phyloP scores from a whole-genome alignment of 108 stramenopile genomes.

The Mediolabrus comicus region DNA sequence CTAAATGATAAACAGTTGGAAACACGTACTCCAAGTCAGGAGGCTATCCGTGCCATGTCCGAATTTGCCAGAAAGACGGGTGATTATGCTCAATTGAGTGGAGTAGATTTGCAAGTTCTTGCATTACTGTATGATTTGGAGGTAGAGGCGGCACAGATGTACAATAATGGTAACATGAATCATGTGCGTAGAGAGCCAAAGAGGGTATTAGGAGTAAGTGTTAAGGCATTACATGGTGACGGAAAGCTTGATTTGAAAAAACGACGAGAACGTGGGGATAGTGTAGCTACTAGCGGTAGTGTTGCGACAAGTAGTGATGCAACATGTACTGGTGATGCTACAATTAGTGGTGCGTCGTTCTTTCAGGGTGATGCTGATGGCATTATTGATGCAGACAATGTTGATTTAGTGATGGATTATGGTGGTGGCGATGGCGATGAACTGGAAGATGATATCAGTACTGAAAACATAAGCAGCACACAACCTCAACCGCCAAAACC shows the following conservation, averaged over 20 bases:
- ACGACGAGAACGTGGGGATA: neutral
- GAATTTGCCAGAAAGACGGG: slow-evolving; percentile 92
- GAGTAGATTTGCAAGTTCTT: slow-evolving; percentile 90
- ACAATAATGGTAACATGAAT: slow-evolving; percentile 14
- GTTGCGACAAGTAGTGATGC: slow-evolving; percentile 3
- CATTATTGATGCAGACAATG: slow-evolving; percentile 43
- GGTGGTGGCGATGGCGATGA: slow-evolving; percentile 45
- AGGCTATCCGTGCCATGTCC: slow-evolving; percentile 55
- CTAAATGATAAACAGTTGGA: slow-evolving; percentile 7
- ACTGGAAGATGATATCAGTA: slow-evolving; percentile 13
- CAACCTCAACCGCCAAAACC: slow-evolving; percentile 12
- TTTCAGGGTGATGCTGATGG: slow-evolving; percentile 38
- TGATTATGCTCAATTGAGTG: slow-evolving; percentile 81
- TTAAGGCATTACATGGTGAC: slow-evolving; percentile 41
- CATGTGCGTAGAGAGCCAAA: slow-evolving; percentile 80
- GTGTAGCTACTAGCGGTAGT: slow-evolving; percentile 2
- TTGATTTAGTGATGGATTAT: slow-evolving; percentile 51
- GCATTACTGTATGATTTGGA: slow-evolving; percentile 91
- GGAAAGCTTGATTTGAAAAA: slow-evolving; percentile 6
- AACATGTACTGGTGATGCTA: neutral
- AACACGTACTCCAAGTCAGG: slow-evolving; percentile 2
- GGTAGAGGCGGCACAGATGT: slow-evolving; percentile 50
- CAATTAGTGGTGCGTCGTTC: slow-evolving; percentile 13
- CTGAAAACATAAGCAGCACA: neutral
- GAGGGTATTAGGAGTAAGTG: slow-evolving; percentile 62